These are phyloP conservation scores for Tilletiopsis washingtonensis DNA, from an alignment of 1,284 basidiomycete species.

Conservation along the genomic window DNA sequence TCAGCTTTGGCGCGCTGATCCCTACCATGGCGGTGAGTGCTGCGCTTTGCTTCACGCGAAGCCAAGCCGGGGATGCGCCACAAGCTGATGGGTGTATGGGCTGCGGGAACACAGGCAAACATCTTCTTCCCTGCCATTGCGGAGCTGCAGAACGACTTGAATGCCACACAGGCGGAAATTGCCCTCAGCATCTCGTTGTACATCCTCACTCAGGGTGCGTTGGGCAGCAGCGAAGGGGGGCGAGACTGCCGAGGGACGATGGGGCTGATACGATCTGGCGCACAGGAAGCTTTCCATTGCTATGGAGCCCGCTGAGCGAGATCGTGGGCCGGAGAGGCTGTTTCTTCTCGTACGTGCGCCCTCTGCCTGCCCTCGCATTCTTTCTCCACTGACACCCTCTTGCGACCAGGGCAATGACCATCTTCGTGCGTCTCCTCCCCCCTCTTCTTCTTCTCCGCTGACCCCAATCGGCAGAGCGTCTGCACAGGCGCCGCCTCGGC, in stretches of 20 bases:
- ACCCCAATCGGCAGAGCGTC: too few relatives aligned
- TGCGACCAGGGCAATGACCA: too few relatives aligned
- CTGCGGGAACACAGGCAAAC: too few relatives aligned
- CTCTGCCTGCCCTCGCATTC: not conserved
- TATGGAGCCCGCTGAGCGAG: too few relatives aligned
- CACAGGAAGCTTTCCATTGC: too few relatives aligned
- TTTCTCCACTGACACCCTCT: too few relatives aligned
- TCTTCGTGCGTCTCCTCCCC: too few relatives aligned
- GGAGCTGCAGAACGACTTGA: slow-evolving; percentile 59
- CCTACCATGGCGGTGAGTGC: slow-evolving; percentile 60
- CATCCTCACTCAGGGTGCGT: slow-evolving; percentile 66
- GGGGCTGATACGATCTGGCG: too few relatives aligned
- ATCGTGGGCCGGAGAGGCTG: not conserved
- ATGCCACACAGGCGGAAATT: slow-evolving; percentile 62
- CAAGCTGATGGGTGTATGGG: not conserved
- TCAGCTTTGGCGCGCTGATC: slow-evolving; percentile 59
- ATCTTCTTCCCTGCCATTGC: slow-evolving; percentile 57
- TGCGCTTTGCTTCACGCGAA: not conserved
- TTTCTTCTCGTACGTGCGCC: slow-evolving; percentile 63
- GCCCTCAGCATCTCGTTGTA: slow-evolving; percentile 68
- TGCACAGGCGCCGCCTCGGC: slow-evolving; percentile 2
- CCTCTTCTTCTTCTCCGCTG: too few relatives aligned
- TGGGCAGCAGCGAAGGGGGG: too few relatives aligned
- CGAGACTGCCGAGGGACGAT: too few relatives aligned
- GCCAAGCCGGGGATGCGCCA: not conserved